These are phyloP conservation scores for Calendula officinalis DNA, from an alignment of 129 eudicot genomes.

Conservation along the genomic window DNA sequence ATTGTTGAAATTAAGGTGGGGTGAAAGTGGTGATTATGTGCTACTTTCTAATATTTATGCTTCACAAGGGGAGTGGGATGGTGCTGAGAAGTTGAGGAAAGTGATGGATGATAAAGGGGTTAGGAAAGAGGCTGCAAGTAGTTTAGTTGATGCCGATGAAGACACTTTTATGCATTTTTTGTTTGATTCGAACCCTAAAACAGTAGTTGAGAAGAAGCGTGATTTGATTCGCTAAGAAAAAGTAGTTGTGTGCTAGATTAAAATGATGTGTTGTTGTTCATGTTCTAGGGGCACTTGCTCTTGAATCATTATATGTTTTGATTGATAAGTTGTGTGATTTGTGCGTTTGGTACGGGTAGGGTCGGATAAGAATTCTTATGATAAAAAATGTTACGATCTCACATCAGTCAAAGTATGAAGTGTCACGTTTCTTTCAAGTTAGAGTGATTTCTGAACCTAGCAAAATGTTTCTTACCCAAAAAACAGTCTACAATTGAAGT, in stretches of 20 bases:
- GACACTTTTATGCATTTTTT: slow-evolving; percentile 36
- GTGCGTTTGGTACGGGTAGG: too few relatives aligned
- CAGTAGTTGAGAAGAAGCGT: background rate
- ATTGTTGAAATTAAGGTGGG: slow-evolving; percentile 47
- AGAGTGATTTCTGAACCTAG: too few relatives aligned
- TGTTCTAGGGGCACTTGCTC: too few relatives aligned
- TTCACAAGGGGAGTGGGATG: slow-evolving; percentile 65
- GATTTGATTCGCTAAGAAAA: slow-evolving; percentile 2
- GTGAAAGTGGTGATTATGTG: slow-evolving; percentile 77
- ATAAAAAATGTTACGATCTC: too few relatives aligned
- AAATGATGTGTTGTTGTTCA: background rate
- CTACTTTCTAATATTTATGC: slow-evolving; percentile 72
- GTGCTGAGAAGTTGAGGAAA: slow-evolving; percentile 56
- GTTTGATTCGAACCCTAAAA: slow-evolving; percentile 33
- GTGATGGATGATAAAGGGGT: slow-evolving; percentile 77
- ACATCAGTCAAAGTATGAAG: too few relatives aligned
- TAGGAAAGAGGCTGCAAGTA: slow-evolving; percentile 62
- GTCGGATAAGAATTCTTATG: too few relatives aligned
- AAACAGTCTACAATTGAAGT: too few relatives aligned
- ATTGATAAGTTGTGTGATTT: too few relatives aligned
- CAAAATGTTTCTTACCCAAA: too few relatives aligned
- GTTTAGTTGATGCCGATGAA: slow-evolving; percentile 48
- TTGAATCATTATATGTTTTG: too few relatives aligned
- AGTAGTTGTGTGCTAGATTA: slow-evolving; percentile 9
- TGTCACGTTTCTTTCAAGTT: too few relatives aligned